These are phyloP conservation scores for Platanthera guangdongensis DNA, from an alignment of 106 monocot species.

Conservation along the genomic window DNA sequence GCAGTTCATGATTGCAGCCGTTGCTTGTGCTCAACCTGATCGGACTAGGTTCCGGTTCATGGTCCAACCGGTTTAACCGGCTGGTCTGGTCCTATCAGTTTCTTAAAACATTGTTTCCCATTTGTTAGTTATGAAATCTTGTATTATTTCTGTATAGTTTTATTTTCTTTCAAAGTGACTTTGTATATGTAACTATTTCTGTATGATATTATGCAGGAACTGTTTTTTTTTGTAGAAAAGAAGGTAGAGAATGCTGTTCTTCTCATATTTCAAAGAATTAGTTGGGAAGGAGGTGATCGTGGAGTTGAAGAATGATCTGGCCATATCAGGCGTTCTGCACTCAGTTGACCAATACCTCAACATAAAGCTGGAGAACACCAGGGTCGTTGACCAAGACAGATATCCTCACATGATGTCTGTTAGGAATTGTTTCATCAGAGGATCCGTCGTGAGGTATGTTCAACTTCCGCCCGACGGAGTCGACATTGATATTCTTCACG, in stretches of 20 bases:
- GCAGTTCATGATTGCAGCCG: no score
- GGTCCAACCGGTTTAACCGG: no score
- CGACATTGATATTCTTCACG: slow-evolving; percentile 90
- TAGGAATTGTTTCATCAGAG: slow-evolving; percentile 93
- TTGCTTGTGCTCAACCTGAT: neutral
- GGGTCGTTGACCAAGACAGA: slow-evolving; percentile 93
- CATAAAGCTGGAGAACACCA: slow-evolving; percentile 95
- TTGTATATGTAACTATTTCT: neutral
- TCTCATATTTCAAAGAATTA: slow-evolving; percentile 97
- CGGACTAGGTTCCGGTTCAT: neutral
- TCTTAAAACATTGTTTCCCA: slow-evolving; percentile 8
- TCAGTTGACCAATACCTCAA: slow-evolving; percentile 98
- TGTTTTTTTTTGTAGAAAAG: neutral
- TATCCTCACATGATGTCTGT: slow-evolving; percentile 97
- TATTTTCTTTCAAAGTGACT: no score
- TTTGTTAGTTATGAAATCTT: neutral
- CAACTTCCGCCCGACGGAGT: slow-evolving; percentile 89
- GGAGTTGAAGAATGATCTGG: slow-evolving; percentile 97
- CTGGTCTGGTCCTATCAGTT: no score
- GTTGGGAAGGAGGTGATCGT: slow-evolving; percentile 99
- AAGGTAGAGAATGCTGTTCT: slow-evolving; percentile 46
- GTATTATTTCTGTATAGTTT: no score
- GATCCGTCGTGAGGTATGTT: slow-evolving; percentile 90
- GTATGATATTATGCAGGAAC: neutral
- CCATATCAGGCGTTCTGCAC: slow-evolving; percentile 82